Percentiles rank a stretch among this genome's conserved stretches.
These are phyloP conservation scores for Arabidopsis hybrid DNA, from an alignment of 441 rosid species.

Conservation along the genomic window DNA sequence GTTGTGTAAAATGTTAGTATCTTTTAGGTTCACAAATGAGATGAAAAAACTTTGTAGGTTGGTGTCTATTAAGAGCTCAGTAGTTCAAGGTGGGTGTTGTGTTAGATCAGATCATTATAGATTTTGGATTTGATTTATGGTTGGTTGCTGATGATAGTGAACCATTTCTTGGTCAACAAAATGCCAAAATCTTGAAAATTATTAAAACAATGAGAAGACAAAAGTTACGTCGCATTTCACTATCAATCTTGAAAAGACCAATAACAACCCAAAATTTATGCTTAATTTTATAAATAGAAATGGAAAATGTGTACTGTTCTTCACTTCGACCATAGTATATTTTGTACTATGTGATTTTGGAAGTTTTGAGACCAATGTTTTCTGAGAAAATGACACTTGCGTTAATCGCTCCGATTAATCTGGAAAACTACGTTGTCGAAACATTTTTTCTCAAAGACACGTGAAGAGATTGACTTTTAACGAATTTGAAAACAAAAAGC, in stretches of 20 bases:
- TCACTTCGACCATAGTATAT: constrained; percentile 3
- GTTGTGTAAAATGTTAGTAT: constrained; percentile 9
- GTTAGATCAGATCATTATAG: constrained; percentile 42
- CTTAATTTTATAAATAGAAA: background rate
- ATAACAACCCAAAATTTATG: background rate
- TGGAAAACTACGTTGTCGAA: constrained; percentile 13
- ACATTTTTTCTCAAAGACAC: background rate
- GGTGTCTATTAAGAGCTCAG: constrained; percentile 38
- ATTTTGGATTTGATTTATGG: constrained; percentile 15
- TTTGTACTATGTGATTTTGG: background rate
- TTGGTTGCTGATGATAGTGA: constrained; percentile 31
- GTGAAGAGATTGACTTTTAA: background rate
- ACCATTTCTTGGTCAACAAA: constrained; percentile 19
- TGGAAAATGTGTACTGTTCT: constrained; percentile 13
- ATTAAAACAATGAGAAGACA: background rate
- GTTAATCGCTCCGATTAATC: constrained; percentile 36
- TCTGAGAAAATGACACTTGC: constrained; percentile 24
- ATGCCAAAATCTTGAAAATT: constrained; percentile 21
- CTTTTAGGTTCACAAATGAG: constrained; percentile 9
- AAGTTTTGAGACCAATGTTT: constrained; percentile 23
- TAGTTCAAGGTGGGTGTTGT: constrained; percentile 46
- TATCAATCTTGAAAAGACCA: constrained; percentile 11
- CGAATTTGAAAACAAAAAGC: constrained; percentile 13
- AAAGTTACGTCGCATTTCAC: constrained; percentile 21
- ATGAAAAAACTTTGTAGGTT: background rate